phyloP scores from a whole-genome alignment of 768 basidiomycete genomes.

The Lactifluus piperatus region DNA sequence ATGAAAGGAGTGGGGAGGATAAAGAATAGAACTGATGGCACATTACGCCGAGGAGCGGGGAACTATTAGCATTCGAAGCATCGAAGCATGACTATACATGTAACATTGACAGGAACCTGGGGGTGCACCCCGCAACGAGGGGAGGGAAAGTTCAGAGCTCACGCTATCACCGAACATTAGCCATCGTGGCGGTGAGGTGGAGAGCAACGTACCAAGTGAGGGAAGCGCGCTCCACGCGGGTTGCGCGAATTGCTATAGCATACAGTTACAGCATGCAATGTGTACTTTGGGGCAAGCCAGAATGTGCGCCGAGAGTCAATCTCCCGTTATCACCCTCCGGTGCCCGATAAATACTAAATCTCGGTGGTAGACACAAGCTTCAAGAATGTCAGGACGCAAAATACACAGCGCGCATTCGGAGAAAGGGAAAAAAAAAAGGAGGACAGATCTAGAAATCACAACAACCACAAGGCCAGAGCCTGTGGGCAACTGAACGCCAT shows the following conservation, averaged over 20 bases:
- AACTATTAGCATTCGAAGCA: not conserved
- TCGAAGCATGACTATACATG: not conserved
- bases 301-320: not conserved
- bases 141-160: not conserved
- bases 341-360: conserved; percentile 6
- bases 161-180: not conserved
- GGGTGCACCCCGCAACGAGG: not conserved
- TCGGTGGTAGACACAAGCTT: not conserved
- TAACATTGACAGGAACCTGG: not conserved
- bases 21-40: not conserved
- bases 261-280: not conserved
- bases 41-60: not conserved
- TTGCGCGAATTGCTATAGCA: not conserved
- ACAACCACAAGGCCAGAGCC: not conserved
- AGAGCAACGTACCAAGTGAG: not conserved
- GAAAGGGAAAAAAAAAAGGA: not conserved
- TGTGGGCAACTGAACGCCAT: not conserved
- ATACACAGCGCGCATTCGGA: not conserved
- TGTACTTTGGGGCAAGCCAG: not conserved
- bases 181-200: conserved; percentile 8
- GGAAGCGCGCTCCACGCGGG: not conserved
- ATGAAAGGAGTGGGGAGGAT: not conserved
- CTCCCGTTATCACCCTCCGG: not conserved
- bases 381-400: not conserved
- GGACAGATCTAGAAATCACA: not conserved